Percentiles rank a stretch among this genome's conserved stretches.
Evolutionary conservation across 2,329 filamentous ascomycete species (phyloP).

Genomic region (Colletotrichum falcatum): DNA sequence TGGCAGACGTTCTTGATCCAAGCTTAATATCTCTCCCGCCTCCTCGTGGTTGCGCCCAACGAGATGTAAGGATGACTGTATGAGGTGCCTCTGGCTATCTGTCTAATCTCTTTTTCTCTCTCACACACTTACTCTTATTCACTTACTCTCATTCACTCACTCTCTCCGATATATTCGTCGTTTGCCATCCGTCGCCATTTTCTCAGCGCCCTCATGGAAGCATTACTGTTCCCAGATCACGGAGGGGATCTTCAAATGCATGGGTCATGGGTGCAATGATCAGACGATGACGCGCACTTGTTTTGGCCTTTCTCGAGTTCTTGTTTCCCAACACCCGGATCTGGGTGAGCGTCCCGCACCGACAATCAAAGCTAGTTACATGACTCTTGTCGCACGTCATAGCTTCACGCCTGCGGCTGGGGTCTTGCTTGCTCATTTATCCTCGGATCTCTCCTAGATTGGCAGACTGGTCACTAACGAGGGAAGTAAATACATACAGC

Average conservation of each 20-base stretch:
- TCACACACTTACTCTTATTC: no score
- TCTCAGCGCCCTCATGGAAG: not conserved
- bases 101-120: not conserved
- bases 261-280: not conserved
- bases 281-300: constrained; percentile 16
- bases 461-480: not conserved
- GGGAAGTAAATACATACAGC: not conserved
- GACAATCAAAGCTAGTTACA: not conserved
- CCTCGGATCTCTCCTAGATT: not conserved
- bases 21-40: not conserved
- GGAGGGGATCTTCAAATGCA: not conserved
- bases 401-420: not conserved
- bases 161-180: no score
- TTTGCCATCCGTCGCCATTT: no score
- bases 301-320: not conserved
- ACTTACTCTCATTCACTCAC: no score
- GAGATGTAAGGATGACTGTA: not conserved
- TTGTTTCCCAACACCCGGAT: not conserved
- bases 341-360: not conserved
- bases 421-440: not conserved
- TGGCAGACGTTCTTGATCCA: not conserved
- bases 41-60: not conserved
- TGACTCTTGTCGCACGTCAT: not conserved
- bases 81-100: not conserved
- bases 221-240: constrained; percentile 2